Evolutionary conservation across 371 early-diverging fungal genomes (phyloP).

Genomic region (Mucor circinelloides): DNA sequence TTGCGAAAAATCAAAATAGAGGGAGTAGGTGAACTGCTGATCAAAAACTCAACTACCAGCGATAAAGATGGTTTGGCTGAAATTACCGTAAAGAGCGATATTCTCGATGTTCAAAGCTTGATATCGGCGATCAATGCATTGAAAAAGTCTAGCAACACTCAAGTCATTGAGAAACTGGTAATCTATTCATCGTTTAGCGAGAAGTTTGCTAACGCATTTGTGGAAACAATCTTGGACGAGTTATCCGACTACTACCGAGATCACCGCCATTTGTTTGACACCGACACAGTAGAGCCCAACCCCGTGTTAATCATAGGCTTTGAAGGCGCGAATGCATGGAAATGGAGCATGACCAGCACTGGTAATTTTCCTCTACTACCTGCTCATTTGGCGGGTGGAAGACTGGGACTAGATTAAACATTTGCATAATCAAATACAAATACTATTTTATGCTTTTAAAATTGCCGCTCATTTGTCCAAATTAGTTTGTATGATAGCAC

Average conservation of each 20-base stretch:
- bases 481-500: no score
- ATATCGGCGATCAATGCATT: not conserved
- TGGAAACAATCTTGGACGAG: not conserved
- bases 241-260: not conserved
- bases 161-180: not conserved
- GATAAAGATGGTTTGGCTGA: not conserved
- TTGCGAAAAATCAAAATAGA: not conserved
- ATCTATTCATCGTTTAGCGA: not conserved
- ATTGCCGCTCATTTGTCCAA: no score
- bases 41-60: not conserved
- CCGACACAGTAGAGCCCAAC: not conserved
- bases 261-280: not conserved
- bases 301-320: not conserved
- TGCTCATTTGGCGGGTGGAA: not conserved
- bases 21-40: not conserved
- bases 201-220: not conserved
- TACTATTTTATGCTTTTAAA: not conserved
- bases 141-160: not conserved
- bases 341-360: not conserved
- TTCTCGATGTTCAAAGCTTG: not conserved
- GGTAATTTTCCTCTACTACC: not conserved
- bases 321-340: not conserved
- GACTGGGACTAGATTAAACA: not conserved
- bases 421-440: not conserved
- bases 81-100: not conserved